These are phyloP conservation scores for Colletotrichum caudatum DNA, from an alignment of 2,329 filamentous ascomycete genomes.

Conservation along the genomic window DNA sequence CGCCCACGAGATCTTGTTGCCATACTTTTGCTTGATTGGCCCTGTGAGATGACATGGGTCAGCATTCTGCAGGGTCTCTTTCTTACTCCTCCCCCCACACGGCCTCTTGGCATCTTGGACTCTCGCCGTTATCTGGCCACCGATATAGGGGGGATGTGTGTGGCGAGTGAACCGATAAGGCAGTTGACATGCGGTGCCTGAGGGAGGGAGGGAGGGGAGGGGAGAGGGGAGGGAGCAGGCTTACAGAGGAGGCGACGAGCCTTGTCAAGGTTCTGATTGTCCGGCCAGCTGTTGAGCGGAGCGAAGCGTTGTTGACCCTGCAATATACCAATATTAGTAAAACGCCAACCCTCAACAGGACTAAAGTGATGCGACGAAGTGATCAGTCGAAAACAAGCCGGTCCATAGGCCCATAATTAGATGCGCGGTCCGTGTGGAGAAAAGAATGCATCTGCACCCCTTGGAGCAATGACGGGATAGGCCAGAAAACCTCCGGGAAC, in stretches of 20 bases:
- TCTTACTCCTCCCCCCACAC: not conserved
- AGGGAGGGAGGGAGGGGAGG: not conserved
- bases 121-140: not conserved
- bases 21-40: conserved; percentile 87
- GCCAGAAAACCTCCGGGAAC: conserved; percentile 21
- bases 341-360: conserved; percentile 19
- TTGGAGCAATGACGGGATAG: conserved; percentile 30
- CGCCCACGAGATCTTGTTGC: conserved; percentile 85
- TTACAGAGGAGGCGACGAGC: conserved; percentile 74
- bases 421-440: conserved; percentile 26
- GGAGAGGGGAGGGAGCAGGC: not conserved
- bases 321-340: conserved; percentile 34
- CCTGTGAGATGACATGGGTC: conserved; percentile 5
- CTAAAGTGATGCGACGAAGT: not conserved
- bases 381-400: conserved; percentile 24
- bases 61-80: not conserved
- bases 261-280: conserved; percentile 84
- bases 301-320: conserved; percentile 82
- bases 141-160: not conserved
- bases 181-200: not conserved
- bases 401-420: conserved; percentile 8
- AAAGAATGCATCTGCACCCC: conserved; percentile 19
- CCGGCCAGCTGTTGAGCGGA: conserved; percentile 85
- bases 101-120: conserved; percentile 57
- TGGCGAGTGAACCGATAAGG: conserved; percentile 19